phyloP scores from a whole-genome alignment of 345 rosid species.

The Boechera stricta region DNA sequence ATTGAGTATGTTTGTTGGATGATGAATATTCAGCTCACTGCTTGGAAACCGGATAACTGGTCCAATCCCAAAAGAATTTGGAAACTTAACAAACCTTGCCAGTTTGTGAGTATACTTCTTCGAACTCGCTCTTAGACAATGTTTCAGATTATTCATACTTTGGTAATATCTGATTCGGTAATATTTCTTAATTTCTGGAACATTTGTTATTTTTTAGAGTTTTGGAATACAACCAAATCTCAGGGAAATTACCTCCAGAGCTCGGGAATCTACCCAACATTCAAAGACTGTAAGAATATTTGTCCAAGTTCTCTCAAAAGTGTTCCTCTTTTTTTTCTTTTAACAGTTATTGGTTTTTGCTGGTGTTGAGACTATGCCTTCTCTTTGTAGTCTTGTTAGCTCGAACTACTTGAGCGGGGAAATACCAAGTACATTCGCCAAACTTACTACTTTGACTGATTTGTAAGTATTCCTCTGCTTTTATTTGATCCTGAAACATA shows the following conservation, averaged over 20 bases:
- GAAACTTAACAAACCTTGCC: conserved; percentile 49
- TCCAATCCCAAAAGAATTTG: conserved; percentile 58
- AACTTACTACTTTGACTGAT: conserved; percentile 50
- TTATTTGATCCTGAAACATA: neutral
- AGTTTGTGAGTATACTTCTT: conserved; percentile 51
- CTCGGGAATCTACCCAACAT: conserved; percentile 46
- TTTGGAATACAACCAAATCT: conserved; percentile 49
- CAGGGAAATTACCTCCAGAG: conserved; percentile 55
- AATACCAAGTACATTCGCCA: conserved; percentile 57
- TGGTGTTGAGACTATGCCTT: conserved; percentile 25
- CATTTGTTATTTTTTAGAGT: conserved; percentile 34
- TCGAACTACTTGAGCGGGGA: conserved; percentile 61
- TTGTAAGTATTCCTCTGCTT: conserved; percentile 46
- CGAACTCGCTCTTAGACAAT: neutral
- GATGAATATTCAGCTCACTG: conserved; percentile 48
- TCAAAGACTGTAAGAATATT: conserved; percentile 34
- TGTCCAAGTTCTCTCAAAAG: neutral
- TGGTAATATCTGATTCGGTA: neutral
- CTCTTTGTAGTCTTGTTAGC: conserved; percentile 47
- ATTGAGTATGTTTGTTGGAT: conserved; percentile 24
- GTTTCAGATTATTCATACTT: neutral
- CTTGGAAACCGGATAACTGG: conserved; percentile 59
- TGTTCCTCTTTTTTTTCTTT: too few relatives aligned
- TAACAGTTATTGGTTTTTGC: neutral
- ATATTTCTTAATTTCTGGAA: neutral